Conservation (phyloP, 441 rosid genomes). For the Populus hybrid region DNA sequence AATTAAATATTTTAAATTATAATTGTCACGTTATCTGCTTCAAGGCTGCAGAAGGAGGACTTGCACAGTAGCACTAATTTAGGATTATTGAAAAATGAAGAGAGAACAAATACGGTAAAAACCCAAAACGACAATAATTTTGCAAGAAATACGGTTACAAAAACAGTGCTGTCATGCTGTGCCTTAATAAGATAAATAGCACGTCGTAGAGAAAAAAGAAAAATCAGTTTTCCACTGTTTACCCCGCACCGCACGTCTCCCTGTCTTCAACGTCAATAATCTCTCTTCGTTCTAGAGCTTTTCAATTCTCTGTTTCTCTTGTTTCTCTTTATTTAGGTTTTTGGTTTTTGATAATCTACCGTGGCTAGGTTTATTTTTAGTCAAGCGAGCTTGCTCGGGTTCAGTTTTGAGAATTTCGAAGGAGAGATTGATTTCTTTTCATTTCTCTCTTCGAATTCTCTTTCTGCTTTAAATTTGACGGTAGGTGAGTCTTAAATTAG, state of each 20-base stretch:
- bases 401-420: conserved; percentile 3
- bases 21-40: too few species aligned
- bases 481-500: neutral
- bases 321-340: neutral
- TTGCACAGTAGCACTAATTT: neutral
- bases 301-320: neutral
- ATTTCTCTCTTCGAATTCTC: conserved; percentile 12
- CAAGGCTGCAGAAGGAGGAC: too few species aligned
- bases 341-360: neutral
- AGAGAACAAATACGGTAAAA: too few species aligned
- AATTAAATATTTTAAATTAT: too few species aligned
- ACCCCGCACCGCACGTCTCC: conserved; percentile 3
- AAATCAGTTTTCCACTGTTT: neutral
- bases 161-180: neutral
- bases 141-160: neutral
- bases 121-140: too few species aligned
- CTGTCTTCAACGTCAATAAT: neutral
- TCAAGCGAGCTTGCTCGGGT: neutral
- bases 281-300: conserved; percentile 12
- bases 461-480: neutral
- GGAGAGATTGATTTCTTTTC: conserved; percentile 11
- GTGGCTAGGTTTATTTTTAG: neutral
- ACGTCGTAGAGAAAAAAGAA: too few species aligned
- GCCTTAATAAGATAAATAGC: neutral
- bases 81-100: neutral